Evolutionary conservation across 2,329 filamentous ascomycete species (phyloP).

Genomic region (Pseudocercospora musae): DNA sequence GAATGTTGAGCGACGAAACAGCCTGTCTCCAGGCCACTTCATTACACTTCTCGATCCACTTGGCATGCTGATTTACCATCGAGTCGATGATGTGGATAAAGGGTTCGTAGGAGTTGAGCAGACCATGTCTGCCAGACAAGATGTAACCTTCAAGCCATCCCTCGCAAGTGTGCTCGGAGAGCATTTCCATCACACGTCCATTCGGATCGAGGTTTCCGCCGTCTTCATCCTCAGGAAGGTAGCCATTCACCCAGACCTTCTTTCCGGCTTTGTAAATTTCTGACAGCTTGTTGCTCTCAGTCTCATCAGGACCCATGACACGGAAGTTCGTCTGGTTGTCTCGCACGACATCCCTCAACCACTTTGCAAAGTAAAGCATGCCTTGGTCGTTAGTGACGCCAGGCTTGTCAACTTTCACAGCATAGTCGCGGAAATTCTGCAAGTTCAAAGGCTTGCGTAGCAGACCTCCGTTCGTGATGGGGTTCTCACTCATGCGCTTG

Average conservation of each 20-base stretch:
- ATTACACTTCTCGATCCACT: slow-evolving; percentile 79
- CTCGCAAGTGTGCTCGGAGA: slow-evolving; percentile 77
- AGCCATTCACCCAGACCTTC: slow-evolving; percentile 78
- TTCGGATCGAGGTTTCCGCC: slow-evolving; percentile 67
- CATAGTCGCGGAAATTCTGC: slow-evolving; percentile 68
- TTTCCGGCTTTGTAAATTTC: slow-evolving; percentile 70
- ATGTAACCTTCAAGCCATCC: slow-evolving; percentile 79
- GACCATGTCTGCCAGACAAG: slow-evolving; percentile 69
- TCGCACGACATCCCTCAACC: slow-evolving; percentile 65
- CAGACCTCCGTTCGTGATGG: slow-evolving; percentile 68
- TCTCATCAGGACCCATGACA: slow-evolving; percentile 76
- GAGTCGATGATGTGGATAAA: slow-evolving; percentile 82
- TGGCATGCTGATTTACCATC: slow-evolving; percentile 84
- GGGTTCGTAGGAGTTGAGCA: slow-evolving; percentile 78
- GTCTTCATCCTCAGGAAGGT: slow-evolving; percentile 71
- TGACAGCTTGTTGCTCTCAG: slow-evolving; percentile 73
- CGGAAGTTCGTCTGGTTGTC: slow-evolving; percentile 67
- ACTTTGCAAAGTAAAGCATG: slow-evolving; percentile 68
- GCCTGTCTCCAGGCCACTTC: slow-evolving; percentile 74
- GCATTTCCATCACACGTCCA: slow-evolving; percentile 77
- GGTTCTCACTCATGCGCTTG: slow-evolving; percentile 73
- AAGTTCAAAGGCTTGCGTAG: slow-evolving; percentile 65
- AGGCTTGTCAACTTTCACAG: slow-evolving; percentile 58
- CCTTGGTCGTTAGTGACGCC: slow-evolving; percentile 53
- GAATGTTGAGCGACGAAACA: slow-evolving; percentile 73